These are phyloP conservation scores for Geotrichum macrosporum DNA, from an alignment of 1,139 yeast genomes.

Conservation along the genomic window DNA sequence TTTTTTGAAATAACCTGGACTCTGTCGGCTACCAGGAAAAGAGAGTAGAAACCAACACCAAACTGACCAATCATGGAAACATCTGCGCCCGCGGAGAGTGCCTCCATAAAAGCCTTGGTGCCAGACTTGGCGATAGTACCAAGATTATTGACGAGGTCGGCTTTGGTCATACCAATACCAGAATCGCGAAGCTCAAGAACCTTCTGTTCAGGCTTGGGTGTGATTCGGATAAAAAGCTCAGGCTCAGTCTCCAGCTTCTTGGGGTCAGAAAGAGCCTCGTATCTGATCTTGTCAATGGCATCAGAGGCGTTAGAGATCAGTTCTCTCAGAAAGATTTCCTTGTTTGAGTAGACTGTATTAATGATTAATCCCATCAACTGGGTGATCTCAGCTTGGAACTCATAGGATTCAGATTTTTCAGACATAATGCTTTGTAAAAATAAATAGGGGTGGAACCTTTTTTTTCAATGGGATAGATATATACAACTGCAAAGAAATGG, in stretches of 20 bases:
- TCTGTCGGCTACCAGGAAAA: conserved; percentile 98
- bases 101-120: conserved; percentile 99
- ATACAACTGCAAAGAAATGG: neutral
- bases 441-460: conserved; percentile 3
- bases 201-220: conserved; percentile 92
- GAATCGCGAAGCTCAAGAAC: conserved; percentile 97
- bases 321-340: conserved; percentile 98
- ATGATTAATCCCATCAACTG: conserved; percentile 99
- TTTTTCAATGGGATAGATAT: neutral
- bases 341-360: conserved; percentile 99
- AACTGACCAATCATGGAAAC: conserved; percentile 99
- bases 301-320: conserved; percentile 97
- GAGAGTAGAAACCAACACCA: conserved; percentile 99
- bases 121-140: conserved; percentile 99
- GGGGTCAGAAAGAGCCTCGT: conserved; percentile 92
- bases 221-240: conserved; percentile 92
- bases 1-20: conserved; percentile 98
- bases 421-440: conserved; percentile 16
- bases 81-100: conserved; percentile 98
- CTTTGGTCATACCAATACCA: conserved; percentile 99
- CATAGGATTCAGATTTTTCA: conserved; percentile 43
- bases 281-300: conserved; percentile 95
- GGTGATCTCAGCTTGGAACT: conserved; percentile 99
- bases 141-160: conserved; percentile 96
- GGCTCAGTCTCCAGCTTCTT: conserved; percentile 91